phyloP scores from a whole-genome alignment of 2,329 filamentous ascomycete species.

The Fusarium miscanthi region DNA sequence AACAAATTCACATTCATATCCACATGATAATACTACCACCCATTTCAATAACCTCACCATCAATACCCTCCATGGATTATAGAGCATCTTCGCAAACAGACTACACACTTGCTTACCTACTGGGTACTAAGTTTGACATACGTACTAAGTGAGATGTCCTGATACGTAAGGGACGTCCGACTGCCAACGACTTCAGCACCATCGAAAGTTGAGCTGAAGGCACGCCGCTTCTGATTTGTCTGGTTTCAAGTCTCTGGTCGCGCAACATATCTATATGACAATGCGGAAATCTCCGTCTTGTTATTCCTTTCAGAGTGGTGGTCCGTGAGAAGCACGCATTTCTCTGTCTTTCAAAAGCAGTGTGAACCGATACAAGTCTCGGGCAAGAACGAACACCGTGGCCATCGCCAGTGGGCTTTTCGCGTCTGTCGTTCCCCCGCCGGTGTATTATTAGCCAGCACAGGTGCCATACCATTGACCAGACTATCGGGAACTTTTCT shows the following conservation, averaged over 20 bases:
- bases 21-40: neutral
- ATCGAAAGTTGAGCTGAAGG: neutral
- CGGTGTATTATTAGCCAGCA: conserved; percentile 2
- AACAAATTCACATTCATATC: neutral
- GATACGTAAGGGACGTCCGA: neutral
- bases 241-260: neutral
- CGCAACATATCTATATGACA: neutral
- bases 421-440: neutral
- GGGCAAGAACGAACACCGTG: conserved; percentile 14
- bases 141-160: neutral
- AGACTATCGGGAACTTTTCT: neutral
- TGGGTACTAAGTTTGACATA: neutral
- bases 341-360: conserved; percentile 11
- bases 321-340: neutral
- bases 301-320: conserved; percentile 9
- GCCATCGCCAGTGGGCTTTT: neutral
- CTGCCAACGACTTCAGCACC: neutral
- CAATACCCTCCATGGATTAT: neutral
- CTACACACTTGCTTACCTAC: neutral
- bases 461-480: neutral
- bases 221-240: neutral
- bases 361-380: conserved; percentile 2
- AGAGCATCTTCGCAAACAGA: neutral
- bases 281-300: neutral
- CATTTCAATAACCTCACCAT: neutral